Base-by-base conservation (phyloP, 1,284 basidiomycete genomes). In the Cryptococcus amylolentus region DNA sequence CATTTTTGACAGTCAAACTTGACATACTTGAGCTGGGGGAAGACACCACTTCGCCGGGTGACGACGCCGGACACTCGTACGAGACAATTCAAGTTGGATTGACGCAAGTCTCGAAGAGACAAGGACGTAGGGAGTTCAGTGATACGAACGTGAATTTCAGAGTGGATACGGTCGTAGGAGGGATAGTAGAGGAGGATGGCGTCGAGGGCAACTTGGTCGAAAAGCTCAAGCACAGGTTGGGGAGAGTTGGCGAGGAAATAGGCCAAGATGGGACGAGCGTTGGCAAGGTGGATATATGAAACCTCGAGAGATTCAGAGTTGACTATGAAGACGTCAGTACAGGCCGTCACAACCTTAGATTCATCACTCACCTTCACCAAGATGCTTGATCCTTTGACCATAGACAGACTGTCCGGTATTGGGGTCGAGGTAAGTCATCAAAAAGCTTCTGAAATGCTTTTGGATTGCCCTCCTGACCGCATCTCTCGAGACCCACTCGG, bases 1-100 rank as follows among this genome's bases (percentile, higher is more conserved):
- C 96, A 99, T 74, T 93, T 94, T 52, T 82, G 82, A 77, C 96
- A 99, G 78, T 98, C 92, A 69, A 99, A 98, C 75, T 98, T 98
- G 78, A 99, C 94, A 72, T 98, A 97, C 80, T 99, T 98, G 63
- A 99, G 81, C 77, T 99, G 96, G 13, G 96, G 96, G 79, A 98
- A 98, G 10, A 99, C 94, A 23, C 96, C 95, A 10, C 86, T 92
- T 48, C 96, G 84, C 54, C 96, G 83, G 0, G 96, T 99, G 47
- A 99, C 95, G n/a, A 99, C 96, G 37, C 96, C 96, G 5, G 87
- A 86, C 12, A 98, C 89, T 46, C 95, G 88, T 38, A 99, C 93
- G 41, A 99, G 88, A 63, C 89, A 91, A 81, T 98, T 98, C 52
- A 98, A 83, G 71, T 98, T 88, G 48, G 84, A 84, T 55, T 96